Base-by-base conservation (phyloP, 2,329 filamentous ascomycete species). In the Cladophialophora carrionii region DNA sequence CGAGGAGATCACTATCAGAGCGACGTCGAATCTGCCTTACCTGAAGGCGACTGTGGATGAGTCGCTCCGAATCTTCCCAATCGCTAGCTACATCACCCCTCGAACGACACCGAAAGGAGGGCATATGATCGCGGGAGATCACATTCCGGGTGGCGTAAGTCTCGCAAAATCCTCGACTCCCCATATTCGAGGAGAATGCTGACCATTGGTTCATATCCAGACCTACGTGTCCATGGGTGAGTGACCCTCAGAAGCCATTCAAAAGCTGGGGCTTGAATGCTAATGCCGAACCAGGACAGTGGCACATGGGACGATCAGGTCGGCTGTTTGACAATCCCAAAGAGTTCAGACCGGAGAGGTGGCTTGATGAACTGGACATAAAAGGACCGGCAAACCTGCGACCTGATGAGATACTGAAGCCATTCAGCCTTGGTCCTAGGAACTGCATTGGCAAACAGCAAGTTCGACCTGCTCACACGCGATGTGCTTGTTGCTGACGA, bases 21-120 rank as follows among this genome's bases (percentile, higher is more conserved):
- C 60, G 2, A 57, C 57, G 29, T 29, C 37, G 5, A 67, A 67
- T n/a, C 26, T 70, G 22, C 48, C 59, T n/a, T 70, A 68, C 49
- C 46, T 70, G 9, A 64, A 59, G 22, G 68, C 66, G 24, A 59
- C 60, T 4, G 57, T 70, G 20, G 43, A 66, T 22, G 68, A 70
- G 58, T 29, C 53, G 20, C 37, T 68, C 37, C 51, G 68, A 31
- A 57, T 70, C 22, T 63, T 61, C 54, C 66, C 68, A 7, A 43
- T 62, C 12, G 63, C 64, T 6, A 60, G 54, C 24, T 63, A 58
- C 29, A 65, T 59, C 55, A 62, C 57, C 10, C 67, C 67, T 2
- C 55, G 67, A 10, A 46, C 62, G 3, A 84, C 57, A 31, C 65
- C 65, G 6, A 87, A 61, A 80, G 82, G 62, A 24, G 65, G 65